Percentiles rank a stretch among this genome's conserved stretches.
These are phyloP conservation scores for Apiospora malaysiana DNA, from an alignment of 2,329 filamentous ascomycete species.

Conservation along the genomic window DNA sequence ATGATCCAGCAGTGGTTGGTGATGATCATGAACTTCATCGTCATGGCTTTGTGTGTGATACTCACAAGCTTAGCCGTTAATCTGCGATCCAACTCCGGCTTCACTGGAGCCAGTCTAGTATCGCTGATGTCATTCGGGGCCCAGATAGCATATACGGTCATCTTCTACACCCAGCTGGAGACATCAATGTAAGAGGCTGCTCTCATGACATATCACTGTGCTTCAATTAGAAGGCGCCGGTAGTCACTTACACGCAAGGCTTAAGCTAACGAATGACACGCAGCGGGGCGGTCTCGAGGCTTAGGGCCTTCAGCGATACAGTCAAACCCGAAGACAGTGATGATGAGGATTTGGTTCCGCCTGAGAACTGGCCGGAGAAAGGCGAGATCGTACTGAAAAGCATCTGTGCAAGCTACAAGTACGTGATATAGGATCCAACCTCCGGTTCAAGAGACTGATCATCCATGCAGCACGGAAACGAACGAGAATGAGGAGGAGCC, in stretches of 20 bases:
- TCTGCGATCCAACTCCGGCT: constrained; percentile 33
- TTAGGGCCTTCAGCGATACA: constrained; percentile 36
- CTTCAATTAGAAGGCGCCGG: constrained; percentile 31
- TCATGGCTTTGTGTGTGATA: constrained; percentile 32
- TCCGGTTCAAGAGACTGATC: neutral
- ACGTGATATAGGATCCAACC: neutral
- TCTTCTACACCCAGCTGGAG: constrained; percentile 38
- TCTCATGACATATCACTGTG: constrained; percentile 38
- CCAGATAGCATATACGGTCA: constrained; percentile 28
- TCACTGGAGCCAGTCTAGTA: constrained; percentile 38
- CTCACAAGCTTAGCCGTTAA: constrained; percentile 33
- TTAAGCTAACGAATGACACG: constrained; percentile 26
- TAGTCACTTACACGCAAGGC: neutral
- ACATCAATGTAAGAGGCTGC: constrained; percentile 34
- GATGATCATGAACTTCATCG: constrained; percentile 22
- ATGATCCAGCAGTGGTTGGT: constrained; percentile 50
- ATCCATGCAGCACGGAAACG: neutral
- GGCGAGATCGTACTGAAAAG: constrained; percentile 34
- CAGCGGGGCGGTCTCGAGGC: constrained; percentile 38
- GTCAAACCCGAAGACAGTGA: constrained; percentile 34
- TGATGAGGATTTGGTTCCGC: constrained; percentile 33
- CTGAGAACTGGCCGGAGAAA: constrained; percentile 37
- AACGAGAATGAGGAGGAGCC: constrained; percentile 22
- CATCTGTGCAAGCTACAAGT: constrained; percentile 38
- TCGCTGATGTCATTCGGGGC: constrained; percentile 39